Base-by-base conservation (phyloP, 306 rosid genomes). In the Alnus rubra region DNA sequence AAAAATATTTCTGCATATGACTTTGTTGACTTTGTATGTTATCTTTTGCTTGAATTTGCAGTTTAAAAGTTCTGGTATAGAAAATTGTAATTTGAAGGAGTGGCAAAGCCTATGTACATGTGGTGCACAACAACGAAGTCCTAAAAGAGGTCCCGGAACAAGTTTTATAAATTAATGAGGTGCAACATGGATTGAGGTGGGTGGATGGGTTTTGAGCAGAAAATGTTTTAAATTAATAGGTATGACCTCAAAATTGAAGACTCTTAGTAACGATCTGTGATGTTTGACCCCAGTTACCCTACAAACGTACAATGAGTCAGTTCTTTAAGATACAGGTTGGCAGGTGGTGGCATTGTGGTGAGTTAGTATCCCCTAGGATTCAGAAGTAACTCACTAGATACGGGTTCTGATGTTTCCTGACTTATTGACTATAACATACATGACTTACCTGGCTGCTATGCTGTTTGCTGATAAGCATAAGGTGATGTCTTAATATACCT, bases 1-100 rank as follows among this genome's bases (percentile, higher is more conserved):
- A 7, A 30, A 12, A 53, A 18, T 18, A 45, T 49, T 30, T 52
- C 23, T 58, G 31, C 39, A 8, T 65, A 9, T 23, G 23, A n/a
- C 52, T 51, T 55, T 45, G 50, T 4, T 11, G 52, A 56, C 71
- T 53, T 68, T 75, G 18, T 28, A 16, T 10, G 30, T 68, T 80
- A 33, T 65, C 74, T 63, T 50, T 73, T 80, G 47, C 80, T 68
- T 51, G 15, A 56, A n/a, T 3, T 12, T 79, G 44, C 50, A 15
- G 30, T 79, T 44, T 30, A 18, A 54, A 45, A 73, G 72, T 49
- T 56, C 33, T 8, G 16, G 30, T 15, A 37, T 75, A 11, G 39
- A 52, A 69, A 51, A 33, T 53, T 35, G 0, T n/a, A 23, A n/a
- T 42, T 68, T 76, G 19, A 76, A 65, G 55, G 39, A 33, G 3